These are phyloP conservation scores for Chrysoporthe austroafricana DNA, from an alignment of 2,329 filamentous ascomycete species.

Conservation along the genomic window DNA sequence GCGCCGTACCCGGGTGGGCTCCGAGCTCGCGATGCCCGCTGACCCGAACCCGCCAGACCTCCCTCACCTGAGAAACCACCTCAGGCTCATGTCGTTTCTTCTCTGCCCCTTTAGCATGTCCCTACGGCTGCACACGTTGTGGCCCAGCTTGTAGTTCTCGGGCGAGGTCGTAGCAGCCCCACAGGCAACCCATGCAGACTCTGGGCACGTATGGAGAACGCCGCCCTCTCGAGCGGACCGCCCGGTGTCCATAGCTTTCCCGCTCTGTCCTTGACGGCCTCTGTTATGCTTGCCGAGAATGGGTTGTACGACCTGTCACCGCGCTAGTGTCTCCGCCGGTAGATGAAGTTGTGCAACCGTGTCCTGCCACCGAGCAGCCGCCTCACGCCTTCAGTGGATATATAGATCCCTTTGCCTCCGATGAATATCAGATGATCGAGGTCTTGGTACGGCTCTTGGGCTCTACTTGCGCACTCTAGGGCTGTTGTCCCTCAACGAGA, in stretches of 20 bases:
- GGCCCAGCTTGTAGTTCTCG: too few relatives aligned
- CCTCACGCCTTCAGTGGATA: neutral
- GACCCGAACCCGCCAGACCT: neutral
- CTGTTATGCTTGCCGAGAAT: neutral
- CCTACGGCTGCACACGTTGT: too few relatives aligned
- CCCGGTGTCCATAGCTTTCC: neutral
- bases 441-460: neutral
- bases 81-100: too few relatives aligned
- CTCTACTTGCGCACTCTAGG: neutral
- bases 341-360: conserved; percentile 11
- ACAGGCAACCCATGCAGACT: too few relatives aligned
- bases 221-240: neutral
- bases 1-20: neutral
- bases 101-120: too few relatives aligned
- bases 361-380: neutral
- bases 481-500: neutral
- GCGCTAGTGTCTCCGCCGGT: neutral
- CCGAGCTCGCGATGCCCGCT: neutral
- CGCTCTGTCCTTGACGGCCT: neutral
- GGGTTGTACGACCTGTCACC: neutral
- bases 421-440: neutral
- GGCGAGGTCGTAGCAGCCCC: too few relatives aligned
- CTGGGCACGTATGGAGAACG: too few relatives aligned
- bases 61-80: neutral
- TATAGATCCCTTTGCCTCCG: neutral